A percentile compares a stretch with the other conserved stretches of the same genome.
Evolutionary conservation across 2,329 filamentous ascomycete species (phyloP).

Genomic region (Aureobasidium lini): DNA sequence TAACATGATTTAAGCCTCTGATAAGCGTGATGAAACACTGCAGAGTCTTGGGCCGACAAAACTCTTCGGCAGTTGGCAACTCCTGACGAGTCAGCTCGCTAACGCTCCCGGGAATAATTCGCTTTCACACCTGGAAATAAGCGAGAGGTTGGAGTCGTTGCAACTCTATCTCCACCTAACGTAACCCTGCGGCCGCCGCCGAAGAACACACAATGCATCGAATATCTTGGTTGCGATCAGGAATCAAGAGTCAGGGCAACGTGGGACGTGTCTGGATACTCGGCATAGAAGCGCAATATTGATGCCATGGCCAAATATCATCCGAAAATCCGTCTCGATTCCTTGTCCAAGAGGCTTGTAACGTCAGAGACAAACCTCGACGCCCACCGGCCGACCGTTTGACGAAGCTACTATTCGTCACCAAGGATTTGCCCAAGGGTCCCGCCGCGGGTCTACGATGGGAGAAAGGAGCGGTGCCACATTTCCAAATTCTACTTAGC

Average conservation of each 20-base stretch:
- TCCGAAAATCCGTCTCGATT: neutral
- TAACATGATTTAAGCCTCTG: neutral
- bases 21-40: neutral
- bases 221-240: neutral
- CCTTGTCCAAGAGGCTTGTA: neutral
- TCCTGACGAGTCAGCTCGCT: neutral
- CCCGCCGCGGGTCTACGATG: neutral
- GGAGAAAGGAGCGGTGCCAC: constrained; percentile 4
- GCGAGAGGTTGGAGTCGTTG: neutral
- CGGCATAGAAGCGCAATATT: neutral
- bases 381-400: neutral
- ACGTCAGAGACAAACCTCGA: neutral
- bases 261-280: neutral
- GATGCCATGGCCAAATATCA: neutral
- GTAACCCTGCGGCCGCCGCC: neutral
- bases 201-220: neutral
- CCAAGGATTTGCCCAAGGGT: neutral
- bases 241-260: neutral
- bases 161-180: constrained; percentile 5
- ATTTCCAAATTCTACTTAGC: neutral
- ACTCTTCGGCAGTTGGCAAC: neutral
- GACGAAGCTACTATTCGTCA: neutral
- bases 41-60: neutral
- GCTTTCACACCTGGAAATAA: neutral
- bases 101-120: neutral